phyloP scores from a whole-genome alignment of 2,329 filamentous ascomycete species.

The Ophiobolus disseminans region DNA sequence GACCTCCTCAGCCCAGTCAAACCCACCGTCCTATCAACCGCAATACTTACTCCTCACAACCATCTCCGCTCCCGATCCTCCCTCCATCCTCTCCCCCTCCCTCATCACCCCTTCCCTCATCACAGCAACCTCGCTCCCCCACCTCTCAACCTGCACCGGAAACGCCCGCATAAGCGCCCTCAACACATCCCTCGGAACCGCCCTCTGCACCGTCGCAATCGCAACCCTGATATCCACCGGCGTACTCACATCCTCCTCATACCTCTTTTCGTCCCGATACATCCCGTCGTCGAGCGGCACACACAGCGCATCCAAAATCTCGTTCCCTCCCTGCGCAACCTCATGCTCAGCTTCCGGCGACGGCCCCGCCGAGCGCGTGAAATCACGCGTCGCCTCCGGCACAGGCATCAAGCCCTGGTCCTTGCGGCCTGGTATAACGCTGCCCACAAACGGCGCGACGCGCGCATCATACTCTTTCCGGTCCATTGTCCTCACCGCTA shows the following conservation, averaged over 20 bases:
- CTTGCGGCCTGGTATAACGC: slow-evolving; percentile 18
- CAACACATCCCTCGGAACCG: no score
- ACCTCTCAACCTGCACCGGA: no score
- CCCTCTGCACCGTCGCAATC: no score
- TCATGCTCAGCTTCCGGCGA: not conserved
- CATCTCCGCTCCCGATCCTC: no score
- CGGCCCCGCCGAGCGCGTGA: not conserved
- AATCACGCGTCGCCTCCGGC: not conserved
- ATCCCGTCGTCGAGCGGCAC: not conserved
- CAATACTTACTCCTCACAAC: no score
- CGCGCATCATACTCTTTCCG: slow-evolving; percentile 10
- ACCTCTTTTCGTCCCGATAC: not conserved
- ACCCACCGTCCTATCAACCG: no score
- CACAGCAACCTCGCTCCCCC: no score
- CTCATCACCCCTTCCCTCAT: no score
- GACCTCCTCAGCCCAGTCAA: no score
- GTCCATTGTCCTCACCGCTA: slow-evolving; percentile 3
- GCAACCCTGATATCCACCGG: slow-evolving; percentile 17
- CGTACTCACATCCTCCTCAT: slow-evolving; percentile 3
- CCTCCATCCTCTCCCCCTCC: no score
- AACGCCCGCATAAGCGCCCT: no score
- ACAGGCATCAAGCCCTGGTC: slow-evolving; percentile 6
- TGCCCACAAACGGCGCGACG: slow-evolving; percentile 23
- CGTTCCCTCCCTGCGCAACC: slow-evolving; percentile 2
- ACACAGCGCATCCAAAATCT: slow-evolving; percentile 15